These are phyloP conservation scores for Pseudocercospora musae DNA, from an alignment of 2,329 filamentous ascomycete genomes.

Conservation along the genomic window DNA sequence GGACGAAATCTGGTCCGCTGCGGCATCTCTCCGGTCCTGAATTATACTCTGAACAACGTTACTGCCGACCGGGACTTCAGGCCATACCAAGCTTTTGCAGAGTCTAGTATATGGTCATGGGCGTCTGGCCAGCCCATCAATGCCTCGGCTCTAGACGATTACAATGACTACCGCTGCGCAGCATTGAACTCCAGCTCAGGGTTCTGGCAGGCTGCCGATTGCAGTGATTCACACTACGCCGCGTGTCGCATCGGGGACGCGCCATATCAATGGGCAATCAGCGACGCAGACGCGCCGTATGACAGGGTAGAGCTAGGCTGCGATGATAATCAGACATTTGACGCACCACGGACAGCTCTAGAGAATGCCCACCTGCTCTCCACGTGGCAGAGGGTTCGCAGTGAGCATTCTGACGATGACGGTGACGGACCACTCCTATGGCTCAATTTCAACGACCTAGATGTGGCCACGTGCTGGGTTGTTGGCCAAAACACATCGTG, in stretches of 20 bases:
- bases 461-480: slow-evolving; percentile 59
- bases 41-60: slow-evolving; percentile 50
- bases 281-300: slow-evolving; percentile 38
- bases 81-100: slow-evolving; percentile 52
- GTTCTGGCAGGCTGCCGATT: slow-evolving; percentile 59
- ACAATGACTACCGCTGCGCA: slow-evolving; percentile 51
- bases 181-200: slow-evolving; percentile 50
- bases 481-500: slow-evolving; percentile 55
- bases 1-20: slow-evolving; percentile 51
- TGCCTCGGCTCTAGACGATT: slow-evolving; percentile 33
- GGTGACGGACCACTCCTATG: slow-evolving; percentile 42
- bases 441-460: slow-evolving; percentile 61
- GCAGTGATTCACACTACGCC: slow-evolving; percentile 48
- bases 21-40: slow-evolving; percentile 60
- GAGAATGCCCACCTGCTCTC: slow-evolving; percentile 59
- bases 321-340: slow-evolving; percentile 49
- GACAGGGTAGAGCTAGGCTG: slow-evolving; percentile 47
- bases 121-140: slow-evolving; percentile 54
- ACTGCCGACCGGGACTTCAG: slow-evolving; percentile 49
- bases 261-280: slow-evolving; percentile 60
- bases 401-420: slow-evolving; percentile 25
- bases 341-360: slow-evolving; percentile 58
- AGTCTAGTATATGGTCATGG: slow-evolving; percentile 60
- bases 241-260: slow-evolving; percentile 53
- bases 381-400: slow-evolving; percentile 26